phyloP scores from a whole-genome alignment of 768 basidiomycete genomes.

The Psilocybe tampanensis region DNA sequence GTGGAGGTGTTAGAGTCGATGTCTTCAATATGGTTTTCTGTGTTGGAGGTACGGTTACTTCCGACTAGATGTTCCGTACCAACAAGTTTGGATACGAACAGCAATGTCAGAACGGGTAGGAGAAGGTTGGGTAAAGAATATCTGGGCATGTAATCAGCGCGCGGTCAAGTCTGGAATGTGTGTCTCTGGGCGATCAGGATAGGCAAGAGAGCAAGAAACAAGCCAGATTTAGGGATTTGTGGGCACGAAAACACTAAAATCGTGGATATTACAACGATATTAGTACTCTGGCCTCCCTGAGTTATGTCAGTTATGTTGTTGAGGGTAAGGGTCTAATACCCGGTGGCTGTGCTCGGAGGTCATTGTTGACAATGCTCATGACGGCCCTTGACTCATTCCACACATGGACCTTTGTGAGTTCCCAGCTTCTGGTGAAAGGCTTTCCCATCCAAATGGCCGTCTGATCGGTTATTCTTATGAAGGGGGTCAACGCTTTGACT shows the following conservation, averaged over 20 bases:
- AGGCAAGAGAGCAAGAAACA: not conserved
- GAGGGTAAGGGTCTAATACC: not conserved
- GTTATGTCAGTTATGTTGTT: too few species aligned
- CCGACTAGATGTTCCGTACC: not conserved
- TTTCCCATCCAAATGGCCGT: too few species aligned
- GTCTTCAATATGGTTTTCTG: not conserved
- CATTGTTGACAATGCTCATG: too few species aligned
- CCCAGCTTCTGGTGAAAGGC: too few species aligned
- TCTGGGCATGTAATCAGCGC: not conserved
- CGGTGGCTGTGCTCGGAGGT: too few species aligned
- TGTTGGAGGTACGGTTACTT: not conserved
- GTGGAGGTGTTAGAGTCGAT: not conserved
- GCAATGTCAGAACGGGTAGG: not conserved
- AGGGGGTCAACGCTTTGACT: too few species aligned
- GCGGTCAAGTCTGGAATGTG: not conserved
- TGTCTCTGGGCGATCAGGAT: not conserved
- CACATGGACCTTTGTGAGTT: too few species aligned
- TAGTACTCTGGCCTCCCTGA: not conserved
- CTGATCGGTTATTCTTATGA: too few species aligned
- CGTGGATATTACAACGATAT: not conserved
- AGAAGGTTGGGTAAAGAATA: not conserved
- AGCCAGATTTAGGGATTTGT: not conserved
- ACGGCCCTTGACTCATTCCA: too few species aligned
- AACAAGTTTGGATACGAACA: not conserved
- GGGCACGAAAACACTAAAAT: not conserved